Evolutionary conservation across 2,329 filamentous ascomycete species (phyloP), one percentile per base, ranked within the genome.

Genomic region (Penicillium aurantiogriseum): DNA sequence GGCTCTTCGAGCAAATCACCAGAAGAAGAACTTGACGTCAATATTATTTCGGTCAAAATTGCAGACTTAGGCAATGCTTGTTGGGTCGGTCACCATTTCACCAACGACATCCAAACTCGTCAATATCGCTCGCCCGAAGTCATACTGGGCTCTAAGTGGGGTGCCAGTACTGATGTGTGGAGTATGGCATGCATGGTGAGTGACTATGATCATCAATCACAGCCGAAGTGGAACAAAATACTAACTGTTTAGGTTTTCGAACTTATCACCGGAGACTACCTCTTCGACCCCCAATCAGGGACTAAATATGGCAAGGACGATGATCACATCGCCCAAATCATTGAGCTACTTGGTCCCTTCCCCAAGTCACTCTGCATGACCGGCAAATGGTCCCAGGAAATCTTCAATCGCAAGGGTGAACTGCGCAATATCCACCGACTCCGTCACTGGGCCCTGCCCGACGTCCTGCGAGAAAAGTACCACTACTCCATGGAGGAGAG

Each of bases 281-380:
- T 99, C 43, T 99, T 99, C 76, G 94, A 99, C 70, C 94, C 94
- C 0, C 94, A 99, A 77, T 97, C 93, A 1, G 94, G 94, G 62
- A 97, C 93, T 42, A 97, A 97, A 77, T 99, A 99, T 75, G 94
- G 94, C 72, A 99, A 99, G 79, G 94, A 99, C 72, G 94, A 99
- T 78, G 94, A 99, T 72, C 94, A 99, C 78, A 97, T 99, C 65
- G 94, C 94, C 10, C 94, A 99, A 74, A 97, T 99, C 69, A 97
- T 99, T 73, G 94, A 99, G 76, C 83, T 99, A 5, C 86, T 99
- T 19, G 94, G 94, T 9, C 88, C 89, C 0, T 97, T 97, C 72
- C 93, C 94, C 53, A 95, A 96, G 74, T 90, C 90, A 5, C 83
- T 97, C 49, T 97, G 91, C 76, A 84, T 96, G 54, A 89, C 90